Base-by-base conservation (phyloP, 2,329 filamentous ascomycete species). In the Calonectria hongkongensis region DNA sequence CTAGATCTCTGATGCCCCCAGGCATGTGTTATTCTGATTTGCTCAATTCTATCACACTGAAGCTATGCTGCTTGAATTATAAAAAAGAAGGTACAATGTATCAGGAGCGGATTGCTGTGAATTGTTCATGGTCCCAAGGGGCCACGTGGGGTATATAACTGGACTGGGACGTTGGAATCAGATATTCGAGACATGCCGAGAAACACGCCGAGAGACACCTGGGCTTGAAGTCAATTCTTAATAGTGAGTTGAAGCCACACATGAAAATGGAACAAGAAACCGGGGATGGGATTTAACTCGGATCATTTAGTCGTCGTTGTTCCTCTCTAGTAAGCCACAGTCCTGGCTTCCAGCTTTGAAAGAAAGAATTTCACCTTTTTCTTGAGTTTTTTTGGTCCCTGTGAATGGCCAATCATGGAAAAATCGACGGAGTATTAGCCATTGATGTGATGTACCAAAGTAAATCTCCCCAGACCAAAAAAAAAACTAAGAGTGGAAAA, bases 101-200 rank as follows among this genome's bases (percentile, higher is more conserved):
- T 25, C 9, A 25, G n/a, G n/a, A 25, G n/a, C n/a, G n/a, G 21
- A 25, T 6, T 3, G 3, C 8, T 4, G n/a, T 10, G n/a, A 48
- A 25, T 7, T 2, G 9, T 7, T 12, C n/a, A n/a, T 8, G 43
- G 8, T 21, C 15, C 10, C 7, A 21, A 4, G 5, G 12, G n/a
- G 21, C n/a, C 30, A 56, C n/a, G 51, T 39, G 50, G 51, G n/a
- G 51, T n/a, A 18, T 56, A 25, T 36, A 56, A 39, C 13, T 39
- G 1, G 51, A 13, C 28, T n/a, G 12, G 6, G 28, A 12, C 4
- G 18, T 2, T n/a, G 28, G 10, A 25, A 39, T 36, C 30, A n/a
- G 13, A 36, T 39, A 15, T 21, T 13, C 21, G 7, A 15, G 51
- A 15, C 33, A n/a, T 4, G 25, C 30, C 30, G 51, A 56, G 30